Percentiles rank a stretch among this genome's conserved stretches.
Evolutionary conservation across 2,329 filamentous ascomycete species (phyloP).

Genomic region (Fusarium sp.): DNA sequence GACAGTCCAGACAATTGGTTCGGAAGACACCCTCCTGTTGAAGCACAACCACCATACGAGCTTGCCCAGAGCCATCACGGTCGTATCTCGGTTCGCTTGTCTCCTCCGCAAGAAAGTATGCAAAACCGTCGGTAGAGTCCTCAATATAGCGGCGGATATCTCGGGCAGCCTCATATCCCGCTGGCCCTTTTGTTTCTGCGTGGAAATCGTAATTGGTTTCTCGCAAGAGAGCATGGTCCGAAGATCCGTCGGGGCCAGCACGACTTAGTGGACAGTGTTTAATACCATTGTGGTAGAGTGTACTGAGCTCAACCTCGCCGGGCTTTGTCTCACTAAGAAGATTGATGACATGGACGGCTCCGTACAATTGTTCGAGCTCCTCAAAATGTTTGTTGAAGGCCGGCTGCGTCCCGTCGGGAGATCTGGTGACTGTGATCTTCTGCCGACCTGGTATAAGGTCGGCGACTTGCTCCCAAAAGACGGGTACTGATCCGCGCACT

Average conservation of each 20-base stretch:
- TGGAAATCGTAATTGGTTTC: constrained; percentile 96
- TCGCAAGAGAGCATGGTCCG: constrained; percentile 77
- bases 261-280: constrained; percentile 76
- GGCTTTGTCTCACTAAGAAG: constrained; percentile 90
- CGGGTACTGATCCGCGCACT: constrained; percentile 88
- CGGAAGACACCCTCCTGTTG: constrained; percentile 96
- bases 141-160: constrained; percentile 83
- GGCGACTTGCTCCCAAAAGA: constrained; percentile 96
- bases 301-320: constrained; percentile 84
- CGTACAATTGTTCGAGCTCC: constrained; percentile 84
- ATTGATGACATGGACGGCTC: constrained; percentile 91
- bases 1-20: constrained; percentile 94
- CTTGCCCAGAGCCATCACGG: constrained; percentile 48
- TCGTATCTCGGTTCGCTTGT: constrained; percentile 62
- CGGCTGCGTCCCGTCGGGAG: constrained; percentile 88
- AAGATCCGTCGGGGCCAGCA: constrained; percentile 61
- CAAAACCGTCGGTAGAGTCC: constrained; percentile 83
- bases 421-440: constrained; percentile 91
- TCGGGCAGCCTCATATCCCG: constrained; percentile 90
- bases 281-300: constrained; percentile 82
- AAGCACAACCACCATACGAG: constrained; percentile 73
- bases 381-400: constrained; percentile 97
- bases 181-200: constrained; percentile 86
- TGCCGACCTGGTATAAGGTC: constrained; percentile 91
- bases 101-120: constrained; percentile 88